Conservation (phyloP, 768 basidiomycete species). For the Suillus brevipes region DNA sequence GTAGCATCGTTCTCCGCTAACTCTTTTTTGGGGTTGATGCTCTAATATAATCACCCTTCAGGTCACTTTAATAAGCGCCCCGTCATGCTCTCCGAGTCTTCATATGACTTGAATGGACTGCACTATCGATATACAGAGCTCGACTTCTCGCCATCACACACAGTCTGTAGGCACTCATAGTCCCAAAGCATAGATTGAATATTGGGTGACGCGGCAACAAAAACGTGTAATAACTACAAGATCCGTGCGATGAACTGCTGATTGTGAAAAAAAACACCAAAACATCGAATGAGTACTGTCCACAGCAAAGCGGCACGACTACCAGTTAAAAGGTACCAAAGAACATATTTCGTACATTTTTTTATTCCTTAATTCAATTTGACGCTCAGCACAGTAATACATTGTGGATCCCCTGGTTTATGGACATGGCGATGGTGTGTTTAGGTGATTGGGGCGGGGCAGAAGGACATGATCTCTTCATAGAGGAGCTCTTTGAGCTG, state of each 20-base stretch:
- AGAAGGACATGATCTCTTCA: constrained; percentile 93
- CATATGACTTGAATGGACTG: background rate
- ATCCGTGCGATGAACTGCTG: background rate
- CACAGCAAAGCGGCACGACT: background rate
- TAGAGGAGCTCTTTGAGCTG: constrained; percentile 93
- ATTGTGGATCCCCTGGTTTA: background rate
- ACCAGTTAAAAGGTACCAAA: constrained; percentile 1
- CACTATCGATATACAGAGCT: background rate
- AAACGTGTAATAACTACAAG: background rate
- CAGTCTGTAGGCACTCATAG: background rate
- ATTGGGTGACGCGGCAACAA: constrained; percentile 1
- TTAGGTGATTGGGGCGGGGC: constrained; percentile 56
- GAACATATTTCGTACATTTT: constrained; percentile 6
- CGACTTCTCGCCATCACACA: background rate
- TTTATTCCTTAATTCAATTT: background rate
- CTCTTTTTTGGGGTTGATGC: background rate
- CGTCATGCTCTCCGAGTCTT: background rate
- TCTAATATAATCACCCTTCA: too few relatives aligned
- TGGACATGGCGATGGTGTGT: background rate
- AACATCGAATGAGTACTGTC: constrained; percentile 4
- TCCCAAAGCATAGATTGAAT: background rate
- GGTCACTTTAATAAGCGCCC: background rate
- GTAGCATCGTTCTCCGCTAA: background rate
- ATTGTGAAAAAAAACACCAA: background rate
- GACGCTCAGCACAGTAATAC: background rate